Base-by-base conservation (phyloP, 805 yeast genomes). In the Kluyveromyces wickerhamii region DNA sequence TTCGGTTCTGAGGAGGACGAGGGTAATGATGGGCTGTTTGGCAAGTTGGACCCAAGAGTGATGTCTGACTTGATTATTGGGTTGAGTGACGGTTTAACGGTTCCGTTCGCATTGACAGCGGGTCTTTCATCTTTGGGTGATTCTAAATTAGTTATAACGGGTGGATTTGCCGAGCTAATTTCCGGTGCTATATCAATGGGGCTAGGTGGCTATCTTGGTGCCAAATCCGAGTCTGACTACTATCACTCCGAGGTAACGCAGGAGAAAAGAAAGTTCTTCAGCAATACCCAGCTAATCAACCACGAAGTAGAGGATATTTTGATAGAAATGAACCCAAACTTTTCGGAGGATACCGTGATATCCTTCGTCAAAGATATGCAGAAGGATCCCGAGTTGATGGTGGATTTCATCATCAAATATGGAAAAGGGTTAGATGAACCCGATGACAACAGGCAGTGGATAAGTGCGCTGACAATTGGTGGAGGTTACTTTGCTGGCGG, bases 111-210 rank as follows among this genome's bases (percentile, higher is more conserved):
- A 2, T 71, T 92, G 47, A 92, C 97, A 1, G 97, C 98, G 0
- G 98, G 97, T 32, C 70, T 89, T 37, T 81, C 95, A 1, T 79
- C 94, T 1, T 70, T 89, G 35, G 98, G 98, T 35, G 83, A 85
- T 57, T 67, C 95, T 12, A 81, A 74, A 57, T 71, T 89, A 43
- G 98, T 89, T 34, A 87, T 89, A 41, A 87, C 97, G 18, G 98
- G 97, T 69, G 98, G 97, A 16, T 74, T 89, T 72, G 97, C 97
- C 7, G 98, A 89, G 65, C 74, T 89, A 47, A 94, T 89, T 3
- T 83, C 95, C 5, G 98, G 98, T 32, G 94, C 97, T 29, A 88
- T 89, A 35, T 82, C 95, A 19, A 89, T 89, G 98, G 97, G 98
- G 7, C 73, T 89, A 36, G 98, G 98, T 39, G 98, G 98, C 20